A percentile compares a stretch with the other conserved stretches of the same genome.
These are phyloP conservation scores for Chytriomyces sp. DNA, from an alignment of 192 early-diverging fungal genomes.

Conservation along the genomic window DNA sequence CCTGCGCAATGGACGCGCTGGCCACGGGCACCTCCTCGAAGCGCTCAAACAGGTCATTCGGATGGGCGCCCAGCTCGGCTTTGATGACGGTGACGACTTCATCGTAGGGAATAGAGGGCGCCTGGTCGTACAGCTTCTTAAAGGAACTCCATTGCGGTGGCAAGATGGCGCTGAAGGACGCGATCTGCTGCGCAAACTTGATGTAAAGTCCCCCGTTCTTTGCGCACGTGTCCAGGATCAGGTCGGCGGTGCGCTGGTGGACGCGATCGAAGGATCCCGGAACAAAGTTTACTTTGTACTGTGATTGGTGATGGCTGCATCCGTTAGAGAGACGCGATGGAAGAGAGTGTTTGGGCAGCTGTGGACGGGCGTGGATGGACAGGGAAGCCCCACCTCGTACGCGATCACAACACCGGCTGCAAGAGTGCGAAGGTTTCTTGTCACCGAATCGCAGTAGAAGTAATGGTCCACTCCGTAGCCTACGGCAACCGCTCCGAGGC, in stretches of 20 bases:
- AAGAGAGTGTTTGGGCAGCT: neutral
- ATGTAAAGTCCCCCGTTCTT: slow-evolving; percentile 87
- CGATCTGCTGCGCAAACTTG: slow-evolving; percentile 64
- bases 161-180: slow-evolving; percentile 40
- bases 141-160: slow-evolving; percentile 60
- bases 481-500: no score
- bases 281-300: slow-evolving; percentile 85
- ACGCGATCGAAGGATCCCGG: slow-evolving; percentile 64
- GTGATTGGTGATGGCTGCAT: slow-evolving; percentile 36
- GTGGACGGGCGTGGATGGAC: neutral
- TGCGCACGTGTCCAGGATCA: slow-evolving; percentile 75
- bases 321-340: neutral
- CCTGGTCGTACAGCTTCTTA: slow-evolving; percentile 76
- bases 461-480: neutral
- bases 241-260: slow-evolving; percentile 70
- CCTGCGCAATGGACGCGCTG: slow-evolving; percentile 92
- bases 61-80: slow-evolving; percentile 59
- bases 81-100: slow-evolving; percentile 68
- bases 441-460: neutral
- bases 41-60: slow-evolving; percentile 60
- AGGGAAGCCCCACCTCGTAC: slow-evolving; percentile 18
- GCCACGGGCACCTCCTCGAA: slow-evolving; percentile 76
- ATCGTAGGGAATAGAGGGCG: slow-evolving; percentile 70
- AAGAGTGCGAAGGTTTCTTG: slow-evolving; percentile 40
- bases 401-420: slow-evolving; percentile 30